Base-by-base conservation (phyloP, 1,139 yeast genomes). In the Geotrichum aggregatum region DNA sequence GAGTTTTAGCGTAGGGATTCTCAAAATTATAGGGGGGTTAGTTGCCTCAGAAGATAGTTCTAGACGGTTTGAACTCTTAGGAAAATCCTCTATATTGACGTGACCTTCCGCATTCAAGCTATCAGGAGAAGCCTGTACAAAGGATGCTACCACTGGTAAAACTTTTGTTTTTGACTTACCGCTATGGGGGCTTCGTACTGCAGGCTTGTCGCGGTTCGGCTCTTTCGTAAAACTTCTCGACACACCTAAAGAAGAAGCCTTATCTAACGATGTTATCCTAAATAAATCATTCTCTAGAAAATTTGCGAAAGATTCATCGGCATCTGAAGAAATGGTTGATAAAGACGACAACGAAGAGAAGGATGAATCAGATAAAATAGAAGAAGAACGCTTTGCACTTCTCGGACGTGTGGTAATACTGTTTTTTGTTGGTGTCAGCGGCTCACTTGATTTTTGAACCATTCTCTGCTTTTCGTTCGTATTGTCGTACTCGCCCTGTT, bases 401-500 rank as follows among this genome's bases (percentile, higher is more conserved):
- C 41, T 38, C 5, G 41, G 18, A 3, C 24, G 28, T 7, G 24
- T 13, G 14, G 18, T n/a, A 19, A 13, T 19, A n/a, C n/a, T n/a
- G n/a, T n/a, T 13, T 19, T 38, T 34, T n/a, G 36, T 18, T 34
- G 36, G 36, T n/a, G 36, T n/a, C 14, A 14, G 11, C 13, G 41
- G 24, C n/a, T 14, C 28, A 8, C n/a, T 14, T 10, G 28, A 7
- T 19, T 40, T 40, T 3, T 22, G 30, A 5, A 14, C 16, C 5
- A 16, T 41, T 38, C 35, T 45, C 1, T n/a, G 13, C 36, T 19
- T 36, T 18, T 39, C 31, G 13, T 33, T 30, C 26, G 50, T 38
- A 26, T 48, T 41, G 24, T 59, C 61, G 2, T 54, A 3, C 57
- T 33, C 26, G n/a, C 14, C 16, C 5, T 28, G 16, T 22, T 13